phyloP scores from a whole-genome alignment of 441 rosid genomes.

The Arabidopsis hybrid region DNA sequence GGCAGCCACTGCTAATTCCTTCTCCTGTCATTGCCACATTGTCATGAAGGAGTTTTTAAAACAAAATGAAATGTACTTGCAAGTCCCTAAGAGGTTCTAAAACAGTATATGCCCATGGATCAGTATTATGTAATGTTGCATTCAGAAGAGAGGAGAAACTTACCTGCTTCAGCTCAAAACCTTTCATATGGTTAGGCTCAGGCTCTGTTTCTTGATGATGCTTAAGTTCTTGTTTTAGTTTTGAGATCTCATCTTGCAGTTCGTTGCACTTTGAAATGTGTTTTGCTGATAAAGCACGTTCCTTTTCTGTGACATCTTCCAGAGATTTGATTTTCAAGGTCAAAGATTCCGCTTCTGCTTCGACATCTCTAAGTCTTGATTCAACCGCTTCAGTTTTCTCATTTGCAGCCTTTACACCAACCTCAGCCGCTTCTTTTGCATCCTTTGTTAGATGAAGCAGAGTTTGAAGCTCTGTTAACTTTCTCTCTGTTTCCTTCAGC shows the following conservation, averaged over 20 bases:
- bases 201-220: constrained; percentile 48
- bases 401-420: constrained; percentile 54
- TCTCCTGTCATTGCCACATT: constrained; percentile 57
- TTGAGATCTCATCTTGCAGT: constrained; percentile 63
- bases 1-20: constrained; percentile 76
- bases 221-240: constrained; percentile 55
- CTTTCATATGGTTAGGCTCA: constrained; percentile 46
- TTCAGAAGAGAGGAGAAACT: constrained; percentile 34
- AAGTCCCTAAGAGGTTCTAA: neutral
- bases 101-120: constrained; percentile 12
- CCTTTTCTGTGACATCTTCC: constrained; percentile 56
- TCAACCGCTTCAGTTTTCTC: constrained; percentile 59
- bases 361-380: constrained; percentile 57
- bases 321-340: constrained; percentile 53
- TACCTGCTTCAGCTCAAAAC: constrained; percentile 71
- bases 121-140: constrained; percentile 1
- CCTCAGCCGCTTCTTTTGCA: constrained; percentile 62
- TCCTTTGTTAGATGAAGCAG: constrained; percentile 57
- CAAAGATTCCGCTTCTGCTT: constrained; percentile 64
- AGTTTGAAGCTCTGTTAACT: constrained; percentile 54
- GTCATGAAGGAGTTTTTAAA: constrained; percentile 13
- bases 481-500: constrained; percentile 53
- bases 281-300: constrained; percentile 56
- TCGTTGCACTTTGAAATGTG: constrained; percentile 50
- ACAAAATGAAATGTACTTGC: neutral